Evolutionary conservation across 192 early-diverging fungal species (phyloP), one percentile per base, ranked within the genome.

Genomic region (Cetraspora pellucida): DNA sequence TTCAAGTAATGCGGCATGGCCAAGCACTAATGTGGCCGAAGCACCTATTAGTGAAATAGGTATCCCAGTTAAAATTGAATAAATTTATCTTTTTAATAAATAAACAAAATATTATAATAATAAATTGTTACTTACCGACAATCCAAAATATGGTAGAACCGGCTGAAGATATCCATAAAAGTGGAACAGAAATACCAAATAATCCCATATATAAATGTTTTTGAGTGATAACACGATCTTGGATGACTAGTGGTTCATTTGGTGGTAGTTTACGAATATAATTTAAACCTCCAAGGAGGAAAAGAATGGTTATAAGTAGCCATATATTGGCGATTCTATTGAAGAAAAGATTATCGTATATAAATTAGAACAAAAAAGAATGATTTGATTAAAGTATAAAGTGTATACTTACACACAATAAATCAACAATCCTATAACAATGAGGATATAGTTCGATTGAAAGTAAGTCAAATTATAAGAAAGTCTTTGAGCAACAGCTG

Each of bases 381-480:
- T 43, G 13, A 45, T 8, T 52, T 3, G 27, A 58, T 30, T 65
- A n/a, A 31, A 16, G 2, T 44, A 0, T 19, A 17, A 43, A 13
- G 10, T 31, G 45, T 14, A 52, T 63, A 82, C 80, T 79, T 85
- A 89, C 86, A 90, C 23, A 47, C 84, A 83, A 79, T 89, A 90
- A 37, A 87, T 79, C 10, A 82, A 77, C 37, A 90, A 81, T 50
- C 79, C 87, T 21, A 89, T 46, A 64, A 90, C 77, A 52, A 90
- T 84, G 57, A 90, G 19, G 46, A 88, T 79, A 72, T 90, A 90
- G 79, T 90, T 90, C 37, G 82, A 81, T 66, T 89, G 87, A 76
- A 86, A 90, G 59, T 90, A 85, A 37, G 77, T 80, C 19, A 90
- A 74, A 75, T 90, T 90, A 66, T 89, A 88, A 71, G 84, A 87